A percentile compares a stretch with the other conserved stretches of the same genome.
Conservation (phyloP, 176 grass and related monocot genomes). For the Leersia perrieri region DNA sequence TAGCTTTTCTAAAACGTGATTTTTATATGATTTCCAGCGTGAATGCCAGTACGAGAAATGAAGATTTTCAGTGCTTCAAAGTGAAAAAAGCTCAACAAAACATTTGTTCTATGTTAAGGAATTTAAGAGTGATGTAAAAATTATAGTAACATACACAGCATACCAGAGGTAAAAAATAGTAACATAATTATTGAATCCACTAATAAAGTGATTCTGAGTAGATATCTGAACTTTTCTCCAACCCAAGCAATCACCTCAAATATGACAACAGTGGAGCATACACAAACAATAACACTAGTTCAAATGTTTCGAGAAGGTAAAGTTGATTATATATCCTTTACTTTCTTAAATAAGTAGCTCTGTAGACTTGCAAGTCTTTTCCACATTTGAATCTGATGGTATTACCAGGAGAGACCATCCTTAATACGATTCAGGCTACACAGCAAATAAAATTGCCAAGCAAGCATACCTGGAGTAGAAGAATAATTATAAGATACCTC, state of each 20-base stretch:
- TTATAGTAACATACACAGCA: not conserved
- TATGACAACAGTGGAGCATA: not conserved
- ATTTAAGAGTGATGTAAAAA: not conserved
- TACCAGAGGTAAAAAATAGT: too few relatives aligned
- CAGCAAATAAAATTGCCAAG: conserved; percentile 48
- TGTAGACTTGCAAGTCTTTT: conserved; percentile 26
- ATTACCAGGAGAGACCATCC: conserved; percentile 36
- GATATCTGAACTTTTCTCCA: not conserved
- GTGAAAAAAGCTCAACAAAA: not conserved
- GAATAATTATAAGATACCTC: conserved; percentile 96
- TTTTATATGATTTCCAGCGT: not conserved
- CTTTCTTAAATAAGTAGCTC: conserved; percentile 16
- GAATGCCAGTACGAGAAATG: not conserved
- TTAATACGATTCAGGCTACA: conserved; percentile 22
- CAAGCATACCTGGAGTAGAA: conserved; percentile 82
- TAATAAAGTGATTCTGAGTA: not conserved
- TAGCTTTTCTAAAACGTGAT: not conserved
- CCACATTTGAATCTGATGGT: conserved; percentile 17
- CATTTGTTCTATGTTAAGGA: not conserved
- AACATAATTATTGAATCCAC: not conserved
- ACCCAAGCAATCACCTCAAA: conserved; percentile 1
- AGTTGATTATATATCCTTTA: not conserved
- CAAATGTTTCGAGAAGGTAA: conserved; percentile 1
- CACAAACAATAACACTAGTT: not conserved
- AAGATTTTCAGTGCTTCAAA: not conserved